Evolutionary conservation across 2,329 filamentous ascomycete genomes (phyloP), one percentile per base, ranked within the genome.

Genomic region (Amesomyces nigricolor): DNA sequence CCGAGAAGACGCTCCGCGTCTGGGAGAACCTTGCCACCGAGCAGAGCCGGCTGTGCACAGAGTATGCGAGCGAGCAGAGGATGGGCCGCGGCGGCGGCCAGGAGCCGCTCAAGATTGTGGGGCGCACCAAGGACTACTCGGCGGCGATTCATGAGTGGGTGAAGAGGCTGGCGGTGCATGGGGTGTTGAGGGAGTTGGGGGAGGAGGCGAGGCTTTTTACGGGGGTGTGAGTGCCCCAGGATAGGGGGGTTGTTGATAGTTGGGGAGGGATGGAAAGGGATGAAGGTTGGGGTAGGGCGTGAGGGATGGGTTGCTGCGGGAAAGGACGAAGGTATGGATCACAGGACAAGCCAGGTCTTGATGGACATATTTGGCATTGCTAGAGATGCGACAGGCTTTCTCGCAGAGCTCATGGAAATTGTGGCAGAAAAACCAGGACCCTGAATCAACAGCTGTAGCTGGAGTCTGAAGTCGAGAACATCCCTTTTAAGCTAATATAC

Each of bases 81-180:
- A 82, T 55, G 73, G 32, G 19, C 26, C 49, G 6, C 22, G 22
- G 51, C 37, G 32, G 19, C 26, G 54, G 51, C 37, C 47, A 52
- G 29, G 54, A 53, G n/a, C 16, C 44, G 16, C 29, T 32, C 6
- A 32, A 17, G 6, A 19, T 57, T n/a, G 45, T 53, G 14, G 77
- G 77, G 29, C 74, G 83, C 2, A 78, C 80, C 63, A 78, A 82
- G 64, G 88, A 95, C 65, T 88, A 88, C 65, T 84, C 81, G 0
- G 81, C 83, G 0, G 81, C 83, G 0, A 76, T 92, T 19, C 82
- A 88, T 62, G 74, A 71, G 38, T 92, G 88, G 84, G 70, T 91
- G 44, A 78, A 79, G 60, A 81, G 80, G 58, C 75, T 95, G 55
- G 86, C 86, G 1, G 81, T 84, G 57, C 85, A 86, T 63, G 83